Conservation (phyloP, 108 stramenopile species). For the Nitzschia inconspicua region DNA sequence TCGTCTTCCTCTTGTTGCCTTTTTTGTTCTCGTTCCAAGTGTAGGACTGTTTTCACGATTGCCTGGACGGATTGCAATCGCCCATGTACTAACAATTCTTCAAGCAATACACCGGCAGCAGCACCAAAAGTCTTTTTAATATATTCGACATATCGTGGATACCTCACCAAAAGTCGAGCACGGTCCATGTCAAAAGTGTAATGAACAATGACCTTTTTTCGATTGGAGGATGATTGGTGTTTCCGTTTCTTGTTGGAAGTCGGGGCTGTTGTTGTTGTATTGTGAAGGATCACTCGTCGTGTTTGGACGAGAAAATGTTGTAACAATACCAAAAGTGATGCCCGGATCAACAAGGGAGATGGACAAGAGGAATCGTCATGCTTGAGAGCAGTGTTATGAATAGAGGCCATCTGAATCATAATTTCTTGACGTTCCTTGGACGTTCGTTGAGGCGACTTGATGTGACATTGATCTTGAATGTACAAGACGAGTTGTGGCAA, state of each 20-base stretch:
- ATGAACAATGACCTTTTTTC: constrained; percentile 19
- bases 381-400: not conserved
- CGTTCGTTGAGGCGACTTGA: constrained; percentile 9
- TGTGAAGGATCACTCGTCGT: constrained; percentile 9
- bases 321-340: constrained; percentile 67
- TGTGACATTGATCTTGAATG: constrained; percentile 40
- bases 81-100: constrained; percentile 56
- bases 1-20: constrained; percentile 14
- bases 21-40: too few relatives aligned
- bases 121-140: constrained; percentile 48
- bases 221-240: not conserved
- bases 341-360: constrained; percentile 42
- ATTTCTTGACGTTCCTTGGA: constrained; percentile 30
- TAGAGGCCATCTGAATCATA: constrained; percentile 14
- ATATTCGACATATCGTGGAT: constrained; percentile 65
- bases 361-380: constrained; percentile 7
- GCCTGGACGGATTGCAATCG: constrained; percentile 61
- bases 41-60: constrained; percentile 44
- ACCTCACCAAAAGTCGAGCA: constrained; percentile 55
- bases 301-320: constrained; percentile 69
- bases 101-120: constrained; percentile 52
- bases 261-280: not conserved
- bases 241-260: constrained; percentile 1
- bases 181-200: constrained; percentile 53
- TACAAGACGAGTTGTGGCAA: constrained; percentile 37